phyloP scores from a whole-genome alignment of 2,329 filamentous ascomycete species.

The Neofusicoccum sp. region DNA sequence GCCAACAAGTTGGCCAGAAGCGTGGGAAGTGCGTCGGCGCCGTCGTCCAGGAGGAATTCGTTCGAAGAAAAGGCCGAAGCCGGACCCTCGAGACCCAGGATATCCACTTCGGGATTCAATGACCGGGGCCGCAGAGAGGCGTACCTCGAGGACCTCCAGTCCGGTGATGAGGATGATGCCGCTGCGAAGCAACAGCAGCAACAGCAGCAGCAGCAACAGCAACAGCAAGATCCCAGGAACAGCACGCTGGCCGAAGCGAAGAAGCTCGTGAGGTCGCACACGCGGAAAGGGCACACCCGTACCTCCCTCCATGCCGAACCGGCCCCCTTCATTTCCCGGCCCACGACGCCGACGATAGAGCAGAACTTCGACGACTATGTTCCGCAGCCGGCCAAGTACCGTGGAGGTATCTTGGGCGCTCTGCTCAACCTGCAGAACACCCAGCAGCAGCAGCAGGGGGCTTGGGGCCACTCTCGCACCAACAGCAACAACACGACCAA shows the following conservation, averaged over 20 bases:
- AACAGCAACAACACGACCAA: conserved; percentile 10
- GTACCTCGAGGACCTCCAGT: background rate
- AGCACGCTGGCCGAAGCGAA: conserved; percentile 44
- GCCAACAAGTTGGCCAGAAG: conserved; percentile 35
- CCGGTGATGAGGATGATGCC: conserved; percentile 21
- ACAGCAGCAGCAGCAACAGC: conserved; percentile 22
- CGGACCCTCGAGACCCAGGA: background rate
- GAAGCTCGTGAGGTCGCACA: conserved; percentile 44
- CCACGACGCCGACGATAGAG: conserved; percentile 48
- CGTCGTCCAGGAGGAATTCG: conserved; percentile 36
- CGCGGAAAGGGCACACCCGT: conserved; percentile 18
- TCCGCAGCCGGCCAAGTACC: conserved; percentile 65
- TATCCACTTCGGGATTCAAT: background rate
- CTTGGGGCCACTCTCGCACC: background rate
- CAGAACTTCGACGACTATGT: conserved; percentile 61
- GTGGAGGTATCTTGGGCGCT: conserved; percentile 70
- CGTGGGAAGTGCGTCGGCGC: conserved; percentile 32
- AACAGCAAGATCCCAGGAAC: background rate
- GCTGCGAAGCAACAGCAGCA: conserved; percentile 13
- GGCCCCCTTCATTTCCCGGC: conserved; percentile 38
- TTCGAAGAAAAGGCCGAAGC: conserved; percentile 22
- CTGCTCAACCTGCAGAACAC: conserved; percentile 65
- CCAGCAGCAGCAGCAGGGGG: background rate
- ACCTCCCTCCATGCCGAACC: conserved; percentile 8
- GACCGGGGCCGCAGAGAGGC: background rate